Percentiles rank a stretch among this genome's conserved stretches.
These are phyloP conservation scores for Stemphylium beticola DNA, from an alignment of 2,329 filamentous ascomycete genomes.

Conservation along the genomic window DNA sequence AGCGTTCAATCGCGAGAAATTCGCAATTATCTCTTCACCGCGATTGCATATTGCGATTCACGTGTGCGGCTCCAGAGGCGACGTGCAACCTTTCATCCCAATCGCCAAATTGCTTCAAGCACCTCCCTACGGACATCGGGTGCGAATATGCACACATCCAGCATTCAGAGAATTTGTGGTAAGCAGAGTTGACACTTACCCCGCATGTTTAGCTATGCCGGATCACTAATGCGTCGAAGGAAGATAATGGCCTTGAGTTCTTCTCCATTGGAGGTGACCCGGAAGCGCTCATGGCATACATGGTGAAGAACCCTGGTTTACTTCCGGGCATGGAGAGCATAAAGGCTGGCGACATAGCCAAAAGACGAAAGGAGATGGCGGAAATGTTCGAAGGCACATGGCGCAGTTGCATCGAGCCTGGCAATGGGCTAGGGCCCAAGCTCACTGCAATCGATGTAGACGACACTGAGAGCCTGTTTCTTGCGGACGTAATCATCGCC, in stretches of 20 bases:
- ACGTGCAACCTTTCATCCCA: constrained; percentile 66
- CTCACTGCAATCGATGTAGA: constrained; percentile 20
- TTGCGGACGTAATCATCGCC: constrained; percentile 64
- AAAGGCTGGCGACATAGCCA: constrained; percentile 42
- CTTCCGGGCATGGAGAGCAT: constrained; percentile 37
- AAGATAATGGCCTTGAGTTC: constrained; percentile 46
- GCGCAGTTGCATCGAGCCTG: constrained; percentile 49
- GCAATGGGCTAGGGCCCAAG: constrained; percentile 31
- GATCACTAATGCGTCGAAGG: constrained; percentile 5
- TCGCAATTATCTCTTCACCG: constrained; percentile 8
- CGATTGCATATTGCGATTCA: constrained; percentile 62
- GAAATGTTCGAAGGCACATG: constrained; percentile 44
- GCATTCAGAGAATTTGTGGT: constrained; percentile 27
- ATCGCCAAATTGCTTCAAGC: constrained; percentile 58
- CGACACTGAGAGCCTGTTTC: constrained; percentile 62
- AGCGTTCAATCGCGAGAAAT: not conserved
- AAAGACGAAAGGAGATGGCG: constrained; percentile 36
- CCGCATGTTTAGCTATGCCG: too few species aligned
- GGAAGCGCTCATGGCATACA: constrained; percentile 57
- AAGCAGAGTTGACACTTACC: not conserved
- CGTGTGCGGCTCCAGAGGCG: constrained; percentile 60
- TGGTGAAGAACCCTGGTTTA: constrained; percentile 58
- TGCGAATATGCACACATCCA: constrained; percentile 40
- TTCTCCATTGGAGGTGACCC: constrained; percentile 46
- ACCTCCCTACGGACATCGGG: constrained; percentile 30